phyloP scores from a whole-genome alignment of 768 basidiomycete genomes.

The Leccinellum luteum region DNA sequence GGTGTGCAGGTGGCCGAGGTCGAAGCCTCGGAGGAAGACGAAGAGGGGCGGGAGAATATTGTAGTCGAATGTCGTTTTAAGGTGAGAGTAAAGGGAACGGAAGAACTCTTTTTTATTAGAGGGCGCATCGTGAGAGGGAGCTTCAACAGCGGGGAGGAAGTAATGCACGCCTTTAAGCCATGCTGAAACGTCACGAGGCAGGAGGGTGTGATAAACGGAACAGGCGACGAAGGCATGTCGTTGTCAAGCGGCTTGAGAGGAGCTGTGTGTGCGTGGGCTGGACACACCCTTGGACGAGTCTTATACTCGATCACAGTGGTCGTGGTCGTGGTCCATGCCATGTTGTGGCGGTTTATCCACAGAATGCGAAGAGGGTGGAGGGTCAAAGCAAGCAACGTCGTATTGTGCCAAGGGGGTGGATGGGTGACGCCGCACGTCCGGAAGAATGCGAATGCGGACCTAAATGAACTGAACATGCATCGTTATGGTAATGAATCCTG shows the following conservation, averaged over 20 bases:
- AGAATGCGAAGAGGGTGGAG: slow-evolving; percentile 15
- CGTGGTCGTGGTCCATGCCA: slow-evolving; percentile 15
- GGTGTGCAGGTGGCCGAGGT: slow-evolving; percentile 14
- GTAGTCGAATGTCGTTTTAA: slow-evolving; percentile 28
- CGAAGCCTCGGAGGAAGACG: slow-evolving; percentile 15
- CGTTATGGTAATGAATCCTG: slow-evolving; percentile 15
- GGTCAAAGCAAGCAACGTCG: slow-evolving; percentile 8
- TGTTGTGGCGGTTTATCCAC: slow-evolving; percentile 16
- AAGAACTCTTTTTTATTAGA: slow-evolving; percentile 28
- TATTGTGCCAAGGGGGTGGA: slow-evolving; percentile 18
- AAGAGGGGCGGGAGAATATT: slow-evolving; percentile 20
- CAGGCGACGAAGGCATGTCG: slow-evolving; percentile 27
- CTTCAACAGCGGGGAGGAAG: slow-evolving; percentile 24
- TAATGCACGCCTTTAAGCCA: slow-evolving; percentile 31
- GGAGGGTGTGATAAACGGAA: slow-evolving; percentile 26
- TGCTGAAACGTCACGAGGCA: slow-evolving; percentile 28
- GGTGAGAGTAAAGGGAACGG: slow-evolving; percentile 17
- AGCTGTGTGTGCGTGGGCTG: slow-evolving; percentile 16
- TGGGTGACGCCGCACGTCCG: slow-evolving; percentile 7
- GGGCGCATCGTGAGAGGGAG: slow-evolving; percentile 27
- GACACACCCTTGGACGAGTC: slow-evolving; percentile 1
- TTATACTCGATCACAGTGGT: slow-evolving; percentile 20
- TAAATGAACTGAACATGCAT: slow-evolving; percentile 9
- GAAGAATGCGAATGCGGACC: slow-evolving; percentile 11
- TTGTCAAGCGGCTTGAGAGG: slow-evolving; percentile 13